These are phyloP conservation scores for Naganishia vaughanmartiniae DNA, from an alignment of 768 basidiomycete genomes.

Conservation along the genomic window DNA sequence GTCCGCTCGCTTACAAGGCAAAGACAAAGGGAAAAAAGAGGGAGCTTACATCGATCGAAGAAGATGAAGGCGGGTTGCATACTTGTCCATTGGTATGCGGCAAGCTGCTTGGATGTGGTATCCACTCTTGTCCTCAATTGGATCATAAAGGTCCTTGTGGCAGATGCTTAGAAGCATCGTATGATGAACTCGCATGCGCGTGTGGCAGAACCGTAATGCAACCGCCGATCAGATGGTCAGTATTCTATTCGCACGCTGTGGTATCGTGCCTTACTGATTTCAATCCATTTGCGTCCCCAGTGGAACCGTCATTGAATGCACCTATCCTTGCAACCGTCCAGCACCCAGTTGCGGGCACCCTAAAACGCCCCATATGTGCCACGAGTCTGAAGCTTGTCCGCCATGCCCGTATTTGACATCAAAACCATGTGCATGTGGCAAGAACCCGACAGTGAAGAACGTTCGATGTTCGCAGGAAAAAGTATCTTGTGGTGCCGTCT, in stretches of 20 bases:
- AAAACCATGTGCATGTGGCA: conserved; percentile 81
- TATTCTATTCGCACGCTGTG: conserved; percentile 40
- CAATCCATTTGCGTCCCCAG: conserved; percentile 4
- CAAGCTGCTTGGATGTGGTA: conserved; percentile 66
- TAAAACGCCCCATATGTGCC: conserved; percentile 73
- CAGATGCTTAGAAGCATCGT: conserved; percentile 79
- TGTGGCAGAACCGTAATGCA: conserved; percentile 84
- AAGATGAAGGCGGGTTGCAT: conserved; percentile 68
- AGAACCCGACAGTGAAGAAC: conserved; percentile 72
- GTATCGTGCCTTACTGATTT: background rate
- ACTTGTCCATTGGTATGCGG: conserved; percentile 79
- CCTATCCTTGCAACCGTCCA: conserved; percentile 72
- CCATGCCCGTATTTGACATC: conserved; percentile 78
- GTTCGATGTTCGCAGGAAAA: conserved; percentile 80
- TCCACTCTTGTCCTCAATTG: conserved; percentile 70
- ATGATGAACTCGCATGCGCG: conserved; percentile 83
- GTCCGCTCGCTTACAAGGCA: conserved; percentile 72
- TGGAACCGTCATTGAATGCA: conserved; percentile 62
- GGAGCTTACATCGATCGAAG: conserved; percentile 53
- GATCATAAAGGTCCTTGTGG: conserved; percentile 83
- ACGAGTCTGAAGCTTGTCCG: conserved; percentile 74
- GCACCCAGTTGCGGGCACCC: conserved; percentile 79
- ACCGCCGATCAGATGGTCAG: conserved; percentile 78
- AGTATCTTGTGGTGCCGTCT: conserved; percentile 78
- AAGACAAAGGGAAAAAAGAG: conserved; percentile 68